These are phyloP conservation scores for Scenedesmus sp. DNA, from an alignment of 163 green algal species.

Conservation along the genomic window DNA sequence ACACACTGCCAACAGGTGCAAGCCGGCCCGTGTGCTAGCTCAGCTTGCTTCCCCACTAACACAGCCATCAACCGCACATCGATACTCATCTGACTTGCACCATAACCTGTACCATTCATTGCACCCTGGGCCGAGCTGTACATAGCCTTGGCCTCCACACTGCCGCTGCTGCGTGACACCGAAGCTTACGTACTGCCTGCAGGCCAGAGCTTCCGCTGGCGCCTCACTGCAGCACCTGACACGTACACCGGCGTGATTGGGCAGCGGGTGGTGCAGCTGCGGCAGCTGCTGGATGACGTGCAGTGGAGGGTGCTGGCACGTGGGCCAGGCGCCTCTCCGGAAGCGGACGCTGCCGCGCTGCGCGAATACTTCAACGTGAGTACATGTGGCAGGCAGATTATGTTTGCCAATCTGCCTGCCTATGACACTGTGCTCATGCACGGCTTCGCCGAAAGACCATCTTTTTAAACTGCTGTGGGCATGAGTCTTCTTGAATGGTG, in stretches of 20 bases:
- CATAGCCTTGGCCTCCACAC: neutral
- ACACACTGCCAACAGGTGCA: constrained; percentile 80
- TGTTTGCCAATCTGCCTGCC: too few species aligned
- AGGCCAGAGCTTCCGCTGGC: constrained; percentile 92
- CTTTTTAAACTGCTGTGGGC: neutral
- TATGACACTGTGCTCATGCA: too few species aligned
- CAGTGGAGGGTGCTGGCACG: constrained; percentile 61
- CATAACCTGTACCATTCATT: neutral
- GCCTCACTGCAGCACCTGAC: constrained; percentile 46
- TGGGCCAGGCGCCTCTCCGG: neutral
- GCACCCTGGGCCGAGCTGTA: neutral
- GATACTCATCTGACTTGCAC: neutral
- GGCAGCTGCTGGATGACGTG: constrained; percentile 74
- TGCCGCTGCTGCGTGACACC: too few species aligned
- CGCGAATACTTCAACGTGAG: constrained; percentile 90
- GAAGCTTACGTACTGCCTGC: neutral
- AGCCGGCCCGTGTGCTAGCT: neutral
- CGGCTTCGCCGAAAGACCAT: too few species aligned
- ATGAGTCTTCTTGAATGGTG: neutral
- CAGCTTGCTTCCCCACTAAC: neutral
- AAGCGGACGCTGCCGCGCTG: constrained; percentile 66
- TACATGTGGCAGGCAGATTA: neutral
- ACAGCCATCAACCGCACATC: too few species aligned
- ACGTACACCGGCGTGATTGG: constrained; percentile 88
- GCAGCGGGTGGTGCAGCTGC: constrained; percentile 69